These are phyloP conservation scores for Penicillium sp. DNA, from an alignment of 2,329 filamentous ascomycete species.

Conservation along the genomic window DNA sequence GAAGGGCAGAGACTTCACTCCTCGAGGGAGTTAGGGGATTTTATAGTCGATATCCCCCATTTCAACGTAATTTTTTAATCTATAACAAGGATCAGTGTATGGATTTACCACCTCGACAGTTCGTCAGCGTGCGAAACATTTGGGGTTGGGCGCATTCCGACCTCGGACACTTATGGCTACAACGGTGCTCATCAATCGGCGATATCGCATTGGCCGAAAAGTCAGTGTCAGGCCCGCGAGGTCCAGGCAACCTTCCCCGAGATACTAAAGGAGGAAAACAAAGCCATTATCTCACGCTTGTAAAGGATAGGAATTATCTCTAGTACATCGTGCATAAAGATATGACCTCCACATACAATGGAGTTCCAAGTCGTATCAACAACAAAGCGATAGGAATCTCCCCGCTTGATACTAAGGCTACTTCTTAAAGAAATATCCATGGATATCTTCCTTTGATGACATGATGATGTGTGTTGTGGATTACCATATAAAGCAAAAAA, in stretches of 20 bases:
- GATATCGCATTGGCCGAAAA: neutral
- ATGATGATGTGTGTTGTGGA: no score
- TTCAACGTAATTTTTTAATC: neutral
- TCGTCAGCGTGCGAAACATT: neutral
- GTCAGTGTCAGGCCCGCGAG: neutral
- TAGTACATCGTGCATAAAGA: neutral
- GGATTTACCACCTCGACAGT: neutral
- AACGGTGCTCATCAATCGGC: neutral
- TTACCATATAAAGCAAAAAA: no score
- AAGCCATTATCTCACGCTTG: neutral
- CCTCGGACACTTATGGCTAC: neutral
- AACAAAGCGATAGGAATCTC: neutral
- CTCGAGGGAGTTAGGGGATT: neutral
- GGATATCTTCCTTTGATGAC: no score
- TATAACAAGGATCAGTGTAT: neutral
- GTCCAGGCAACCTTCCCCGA: neutral
- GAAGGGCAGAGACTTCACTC: neutral
- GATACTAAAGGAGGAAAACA: neutral
- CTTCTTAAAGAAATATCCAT: no score
- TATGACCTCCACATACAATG: neutral
- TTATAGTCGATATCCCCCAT: neutral
- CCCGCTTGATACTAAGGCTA: neutral
- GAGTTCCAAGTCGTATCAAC: neutral
- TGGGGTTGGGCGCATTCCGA: neutral
- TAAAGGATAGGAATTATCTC: neutral